These are phyloP conservation scores for Monosporozyma aquatica DNA, from an alignment of 805 yeast species.

Conservation along the genomic window DNA sequence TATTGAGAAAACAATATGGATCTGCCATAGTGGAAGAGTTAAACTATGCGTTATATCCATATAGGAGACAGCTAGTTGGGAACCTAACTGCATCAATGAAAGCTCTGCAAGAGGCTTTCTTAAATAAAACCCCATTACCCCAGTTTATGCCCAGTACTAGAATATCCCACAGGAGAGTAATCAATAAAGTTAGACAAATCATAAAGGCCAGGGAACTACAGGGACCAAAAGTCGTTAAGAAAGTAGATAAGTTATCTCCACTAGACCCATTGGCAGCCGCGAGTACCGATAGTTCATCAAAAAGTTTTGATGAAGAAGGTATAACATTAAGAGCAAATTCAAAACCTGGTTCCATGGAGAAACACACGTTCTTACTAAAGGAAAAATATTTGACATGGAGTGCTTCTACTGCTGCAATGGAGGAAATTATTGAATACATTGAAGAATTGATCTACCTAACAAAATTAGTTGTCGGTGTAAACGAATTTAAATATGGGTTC, in stretches of 20 bases:
- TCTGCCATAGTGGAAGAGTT: constrained; percentile 39
- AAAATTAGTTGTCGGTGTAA: constrained; percentile 39
- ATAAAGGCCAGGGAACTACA: constrained; percentile 25
- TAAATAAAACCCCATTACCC: constrained; percentile 40
- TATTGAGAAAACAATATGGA: constrained; percentile 37
- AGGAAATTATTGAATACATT: constrained; percentile 41
- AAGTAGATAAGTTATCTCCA: constrained; percentile 1
- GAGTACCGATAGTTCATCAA: constrained; percentile 18
- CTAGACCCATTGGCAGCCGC: constrained; percentile 3
- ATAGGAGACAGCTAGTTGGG: constrained; percentile 39
- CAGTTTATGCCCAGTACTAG: constrained; percentile 43
- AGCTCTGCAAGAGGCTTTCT: constrained; percentile 37
- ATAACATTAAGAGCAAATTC: neutral
- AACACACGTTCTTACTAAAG: constrained; percentile 22
- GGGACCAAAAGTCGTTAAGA: neutral
- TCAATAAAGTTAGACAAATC: constrained; percentile 35
- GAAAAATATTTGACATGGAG: constrained; percentile 42
- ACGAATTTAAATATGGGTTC: constrained; percentile 43
- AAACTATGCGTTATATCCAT: constrained; percentile 33
- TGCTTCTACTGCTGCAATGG: constrained; percentile 41
- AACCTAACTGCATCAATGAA: constrained; percentile 33
- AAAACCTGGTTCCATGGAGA: neutral
- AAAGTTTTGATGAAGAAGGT: neutral
- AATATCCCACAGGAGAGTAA: constrained; percentile 38
- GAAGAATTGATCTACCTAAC: constrained; percentile 38